phyloP scores from a whole-genome alignment of 2,329 filamentous ascomycete genomes.

The Fusarium humuli region DNA sequence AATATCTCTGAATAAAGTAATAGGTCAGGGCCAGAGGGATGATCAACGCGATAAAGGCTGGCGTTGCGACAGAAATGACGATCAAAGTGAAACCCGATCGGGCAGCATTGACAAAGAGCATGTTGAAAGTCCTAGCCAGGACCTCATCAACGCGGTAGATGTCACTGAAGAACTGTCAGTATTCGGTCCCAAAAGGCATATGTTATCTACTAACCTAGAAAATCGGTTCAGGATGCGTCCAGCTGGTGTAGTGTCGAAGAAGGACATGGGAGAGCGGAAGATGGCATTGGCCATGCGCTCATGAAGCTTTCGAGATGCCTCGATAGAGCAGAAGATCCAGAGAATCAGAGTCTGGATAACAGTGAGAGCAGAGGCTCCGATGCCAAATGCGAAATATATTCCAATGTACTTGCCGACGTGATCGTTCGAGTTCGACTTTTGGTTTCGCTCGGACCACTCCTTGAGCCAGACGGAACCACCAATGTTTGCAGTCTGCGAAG shows the following conservation, averaged over 20 bases:
- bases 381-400: conserved; percentile 93
- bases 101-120: conserved; percentile 84
- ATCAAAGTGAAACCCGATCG: conserved; percentile 84
- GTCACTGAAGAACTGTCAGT: conserved; percentile 63
- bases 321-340: conserved; percentile 99
- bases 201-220: conserved; percentile 74
- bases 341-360: conserved; percentile 93
- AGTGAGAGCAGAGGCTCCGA: conserved; percentile 85
- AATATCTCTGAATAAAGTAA: conserved; percentile 95
- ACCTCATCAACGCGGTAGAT: conserved; percentile 91
- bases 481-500: conserved; percentile 84
- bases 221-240: conserved; percentile 98
- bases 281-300: conserved; percentile 98
- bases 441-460: conserved; percentile 87
- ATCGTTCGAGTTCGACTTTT: conserved; percentile 73
- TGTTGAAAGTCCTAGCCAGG: conserved; percentile 96
- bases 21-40: conserved; percentile 85
- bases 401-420: conserved; percentile 91
- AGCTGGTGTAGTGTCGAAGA: conserved; percentile 96
- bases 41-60: conserved; percentile 82
- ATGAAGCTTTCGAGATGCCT: conserved; percentile 96
- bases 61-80: conserved; percentile 85
- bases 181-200: neutral
- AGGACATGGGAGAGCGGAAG: conserved; percentile 97
- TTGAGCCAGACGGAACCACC: conserved; percentile 94